phyloP scores from a whole-genome alignment of 2,329 filamentous ascomycete species.

The Penicillium sp. region DNA sequence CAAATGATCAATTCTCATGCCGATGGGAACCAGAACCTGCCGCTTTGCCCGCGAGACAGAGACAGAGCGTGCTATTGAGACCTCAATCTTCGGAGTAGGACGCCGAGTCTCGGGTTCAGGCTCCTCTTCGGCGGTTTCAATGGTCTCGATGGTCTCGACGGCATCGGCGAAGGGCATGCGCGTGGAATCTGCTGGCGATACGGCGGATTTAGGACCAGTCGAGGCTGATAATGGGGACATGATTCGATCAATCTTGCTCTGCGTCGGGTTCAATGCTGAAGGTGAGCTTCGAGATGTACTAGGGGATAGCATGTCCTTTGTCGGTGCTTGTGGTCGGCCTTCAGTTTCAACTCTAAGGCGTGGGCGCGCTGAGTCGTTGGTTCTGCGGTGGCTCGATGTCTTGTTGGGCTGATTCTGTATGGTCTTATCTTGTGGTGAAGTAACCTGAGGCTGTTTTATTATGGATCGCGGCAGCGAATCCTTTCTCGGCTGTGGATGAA shows the following conservation, averaged over 20 bases:
- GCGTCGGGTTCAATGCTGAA: constrained; percentile 15
- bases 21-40: constrained; percentile 41
- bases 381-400: not conserved
- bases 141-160: constrained; percentile 2
- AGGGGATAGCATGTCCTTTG: constrained; percentile 10
- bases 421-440: not conserved
- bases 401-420: not conserved
- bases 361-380: not conserved
- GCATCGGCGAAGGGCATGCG: constrained; percentile 21
- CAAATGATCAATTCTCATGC: constrained; percentile 25
- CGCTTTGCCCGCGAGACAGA: constrained; percentile 38
- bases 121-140: constrained; percentile 11
- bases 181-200: constrained; percentile 18
- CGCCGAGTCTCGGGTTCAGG: constrained; percentile 6
- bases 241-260: constrained; percentile 13
- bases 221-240: constrained; percentile 17
- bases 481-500: not conserved
- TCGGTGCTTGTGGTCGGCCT: constrained; percentile 12
- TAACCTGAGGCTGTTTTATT: not conserved
- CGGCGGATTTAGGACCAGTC: constrained; percentile 7
- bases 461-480: not conserved
- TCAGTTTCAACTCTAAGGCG: not conserved
- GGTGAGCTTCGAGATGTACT: constrained; percentile 18
- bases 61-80: constrained; percentile 43
- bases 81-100: constrained; percentile 24